These are phyloP conservation scores for Fusarium coicis DNA, from an alignment of 2,329 filamentous ascomycete genomes.

Conservation along the genomic window DNA sequence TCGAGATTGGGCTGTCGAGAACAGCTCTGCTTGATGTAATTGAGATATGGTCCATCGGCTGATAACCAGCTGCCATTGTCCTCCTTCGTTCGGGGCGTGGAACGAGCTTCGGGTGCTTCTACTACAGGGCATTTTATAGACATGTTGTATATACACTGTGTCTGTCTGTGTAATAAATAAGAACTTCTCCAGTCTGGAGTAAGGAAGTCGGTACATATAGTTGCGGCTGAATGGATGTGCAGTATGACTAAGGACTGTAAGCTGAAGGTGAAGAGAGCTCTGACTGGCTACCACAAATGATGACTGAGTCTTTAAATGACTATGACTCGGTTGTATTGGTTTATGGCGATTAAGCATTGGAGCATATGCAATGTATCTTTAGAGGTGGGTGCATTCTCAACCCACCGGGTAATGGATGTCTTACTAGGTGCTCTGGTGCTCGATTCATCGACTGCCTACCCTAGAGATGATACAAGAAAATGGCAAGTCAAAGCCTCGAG, in stretches of 20 bases:
- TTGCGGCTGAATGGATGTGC: background rate
- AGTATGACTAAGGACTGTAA: background rate
- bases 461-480: background rate
- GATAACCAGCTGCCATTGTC: background rate
- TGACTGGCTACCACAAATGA: background rate
- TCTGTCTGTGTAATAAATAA: background rate
- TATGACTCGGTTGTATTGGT: background rate
- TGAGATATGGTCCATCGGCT: background rate
- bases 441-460: background rate
- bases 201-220: background rate
- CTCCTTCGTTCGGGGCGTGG: background rate
- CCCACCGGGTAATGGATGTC: too few species aligned
- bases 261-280: background rate
- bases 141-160: background rate
- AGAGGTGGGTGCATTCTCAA: too few species aligned
- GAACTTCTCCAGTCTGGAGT: background rate
- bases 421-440: background rate
- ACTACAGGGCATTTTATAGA: background rate
- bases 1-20: background rate
- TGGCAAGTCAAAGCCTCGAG: background rate
- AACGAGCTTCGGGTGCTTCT: background rate
- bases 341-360: background rate
- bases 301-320: background rate
- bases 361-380: background rate
- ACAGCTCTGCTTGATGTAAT: constrained; percentile 1